Evolutionary conservation across 2,329 filamentous ascomycete species (phyloP).

Genomic region (Endothia cerciana): DNA sequence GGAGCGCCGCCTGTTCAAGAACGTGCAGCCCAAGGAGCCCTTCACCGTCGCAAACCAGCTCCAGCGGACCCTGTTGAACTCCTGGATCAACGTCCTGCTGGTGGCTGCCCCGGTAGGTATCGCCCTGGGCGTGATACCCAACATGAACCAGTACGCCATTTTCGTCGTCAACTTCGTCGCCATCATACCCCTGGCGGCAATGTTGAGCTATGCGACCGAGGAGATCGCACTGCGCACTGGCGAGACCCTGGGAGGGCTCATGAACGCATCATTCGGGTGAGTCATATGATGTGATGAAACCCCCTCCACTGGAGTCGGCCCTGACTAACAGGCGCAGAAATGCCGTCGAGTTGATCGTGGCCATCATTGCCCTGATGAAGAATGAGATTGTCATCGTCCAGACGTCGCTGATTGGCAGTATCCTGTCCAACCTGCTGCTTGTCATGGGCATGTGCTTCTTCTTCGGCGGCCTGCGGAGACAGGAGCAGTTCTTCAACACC

Average conservation of each 20-base stretch:
- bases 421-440: conserved; percentile 86
- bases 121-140: conserved; percentile 65
- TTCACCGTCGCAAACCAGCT: conserved; percentile 69
- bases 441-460: conserved; percentile 94
- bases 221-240: conserved; percentile 82
- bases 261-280: conserved; percentile 88
- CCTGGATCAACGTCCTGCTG: conserved; percentile 85
- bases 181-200: conserved; percentile 84
- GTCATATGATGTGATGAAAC: conserved; percentile 37
- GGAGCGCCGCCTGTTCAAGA: conserved; percentile 47
- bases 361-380: conserved; percentile 78
- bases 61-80: conserved; percentile 75
- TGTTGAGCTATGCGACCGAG: conserved; percentile 88
- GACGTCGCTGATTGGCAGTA: conserved; percentile 88
- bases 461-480: conserved; percentile 76
- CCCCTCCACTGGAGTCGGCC: not conserved
- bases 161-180: conserved; percentile 94
- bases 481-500: conserved; percentile 88
- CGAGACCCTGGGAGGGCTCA: conserved; percentile 83
- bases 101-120: conserved; percentile 81
- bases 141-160: conserved; percentile 62
- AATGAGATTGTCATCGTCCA: conserved; percentile 83
- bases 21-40: conserved; percentile 54
- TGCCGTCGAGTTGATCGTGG: conserved; percentile 87
- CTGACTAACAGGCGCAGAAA: conserved; percentile 55